A percentile compares a stretch with the other conserved stretches of the same genome.
phyloP scores from a whole-genome alignment of 805 yeast genomes.

The Ogataea pilisensis region DNA sequence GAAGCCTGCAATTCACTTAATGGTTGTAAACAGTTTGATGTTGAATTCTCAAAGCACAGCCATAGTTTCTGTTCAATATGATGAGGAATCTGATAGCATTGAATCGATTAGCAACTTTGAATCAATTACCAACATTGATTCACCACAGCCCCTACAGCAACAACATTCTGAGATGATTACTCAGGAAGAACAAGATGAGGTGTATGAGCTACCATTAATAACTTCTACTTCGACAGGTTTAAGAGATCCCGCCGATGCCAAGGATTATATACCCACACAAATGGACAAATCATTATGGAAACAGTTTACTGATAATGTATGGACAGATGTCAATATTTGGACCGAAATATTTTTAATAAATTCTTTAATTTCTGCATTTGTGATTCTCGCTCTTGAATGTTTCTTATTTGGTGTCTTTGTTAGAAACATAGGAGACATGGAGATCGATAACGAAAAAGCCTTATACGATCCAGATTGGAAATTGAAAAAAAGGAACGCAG shows the following conservation, averaged over 20 bases:
- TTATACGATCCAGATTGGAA: constrained; percentile 21
- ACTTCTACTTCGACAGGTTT: neutral
- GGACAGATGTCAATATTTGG: constrained; percentile 15
- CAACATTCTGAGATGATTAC: too few species aligned
- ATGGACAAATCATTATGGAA: neutral
- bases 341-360: constrained; percentile 25
- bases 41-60: too few species aligned
- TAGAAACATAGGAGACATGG: constrained; percentile 24
- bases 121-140: too few species aligned
- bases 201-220: neutral
- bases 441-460: constrained; percentile 3
- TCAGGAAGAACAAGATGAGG: neutral
- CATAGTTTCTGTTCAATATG: too few species aligned
- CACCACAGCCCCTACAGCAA: too few species aligned
- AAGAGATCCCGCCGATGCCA: constrained; percentile 4
- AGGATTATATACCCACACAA: too few species aligned
- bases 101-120: too few species aligned
- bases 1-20: too few species aligned
- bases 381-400: constrained; percentile 34
- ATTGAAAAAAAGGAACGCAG: constrained; percentile 16
- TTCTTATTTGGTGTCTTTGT: constrained; percentile 38
- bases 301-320: constrained; percentile 7
- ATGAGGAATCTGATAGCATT: too few species aligned
- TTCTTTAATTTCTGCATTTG: constrained; percentile 33
- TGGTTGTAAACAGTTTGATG: too few species aligned